A percentile compares a stretch with the other conserved stretches of the same genome.
Evolutionary conservation across 257 asterid species (phyloP).

Genomic region (Thymus mandschuricus): DNA sequence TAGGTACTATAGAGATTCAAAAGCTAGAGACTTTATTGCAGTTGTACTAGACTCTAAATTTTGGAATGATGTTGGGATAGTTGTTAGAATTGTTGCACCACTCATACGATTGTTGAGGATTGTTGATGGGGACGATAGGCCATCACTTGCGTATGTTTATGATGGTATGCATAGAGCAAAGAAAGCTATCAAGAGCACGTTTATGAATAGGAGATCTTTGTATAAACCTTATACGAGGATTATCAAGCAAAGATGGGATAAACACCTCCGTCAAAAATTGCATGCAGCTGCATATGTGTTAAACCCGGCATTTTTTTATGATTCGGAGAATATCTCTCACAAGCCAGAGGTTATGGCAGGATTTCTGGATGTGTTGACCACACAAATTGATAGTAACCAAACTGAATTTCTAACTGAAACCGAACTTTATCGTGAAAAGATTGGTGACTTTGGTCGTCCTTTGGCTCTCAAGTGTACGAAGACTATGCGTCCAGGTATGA

Average conservation of each 20-base stretch:
- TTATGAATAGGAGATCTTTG: neutral
- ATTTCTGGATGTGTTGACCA: neutral
- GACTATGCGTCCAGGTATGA: neutral
- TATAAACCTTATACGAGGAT: neutral
- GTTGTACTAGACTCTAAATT: neutral
- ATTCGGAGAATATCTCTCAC: too few species aligned
- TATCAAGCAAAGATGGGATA: neutral
- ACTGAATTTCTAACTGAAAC: neutral
- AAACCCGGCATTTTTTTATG: neutral
- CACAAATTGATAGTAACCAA: neutral
- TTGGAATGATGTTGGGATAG: neutral
- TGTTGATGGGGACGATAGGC: neutral
- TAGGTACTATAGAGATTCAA: neutral
- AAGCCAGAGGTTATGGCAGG: neutral
- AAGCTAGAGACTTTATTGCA: neutral
- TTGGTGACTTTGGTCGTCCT: neutral
- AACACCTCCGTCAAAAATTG: neutral
- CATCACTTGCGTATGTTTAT: neutral
- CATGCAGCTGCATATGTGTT: neutral
- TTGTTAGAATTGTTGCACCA: neutral
- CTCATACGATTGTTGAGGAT: neutral
- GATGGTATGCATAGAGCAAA: neutral
- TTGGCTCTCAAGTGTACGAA: neutral
- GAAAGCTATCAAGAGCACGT: neutral
- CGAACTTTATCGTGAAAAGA: neutral